A percentile compares a stretch with the other conserved stretches of the same genome.
phyloP scores from a whole-genome alignment of 192 early-diverging fungal species.

The Podila epicladia region DNA sequence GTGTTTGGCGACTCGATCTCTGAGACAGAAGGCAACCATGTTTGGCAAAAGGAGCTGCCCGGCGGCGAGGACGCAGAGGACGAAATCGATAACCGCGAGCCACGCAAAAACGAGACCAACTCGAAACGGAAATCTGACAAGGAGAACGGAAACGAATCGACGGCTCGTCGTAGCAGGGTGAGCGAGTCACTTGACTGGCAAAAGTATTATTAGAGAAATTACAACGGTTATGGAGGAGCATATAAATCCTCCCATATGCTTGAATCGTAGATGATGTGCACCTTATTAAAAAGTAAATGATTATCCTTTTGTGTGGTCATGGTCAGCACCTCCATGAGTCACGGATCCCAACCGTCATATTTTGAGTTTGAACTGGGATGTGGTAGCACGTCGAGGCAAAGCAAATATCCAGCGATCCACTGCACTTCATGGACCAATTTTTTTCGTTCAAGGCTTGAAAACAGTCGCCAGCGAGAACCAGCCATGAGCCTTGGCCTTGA shows the following conservation, averaged over 20 bases:
- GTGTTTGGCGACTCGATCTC: constrained; percentile 55
- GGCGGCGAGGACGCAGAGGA: constrained; percentile 25
- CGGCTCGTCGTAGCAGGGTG: constrained; percentile 8
- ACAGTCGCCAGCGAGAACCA: constrained; percentile 29
- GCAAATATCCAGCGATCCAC: too few relatives aligned
- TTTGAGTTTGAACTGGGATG: too few relatives aligned
- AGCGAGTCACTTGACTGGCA: constrained; percentile 1
- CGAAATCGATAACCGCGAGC: constrained; percentile 35
- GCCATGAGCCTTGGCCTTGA: constrained; percentile 18
- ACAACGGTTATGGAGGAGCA: too few relatives aligned
- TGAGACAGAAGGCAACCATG: constrained; percentile 25
- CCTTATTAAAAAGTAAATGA: too few relatives aligned
- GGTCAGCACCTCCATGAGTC: too few relatives aligned
- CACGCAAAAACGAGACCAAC: constrained; percentile 24
- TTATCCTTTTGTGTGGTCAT: too few relatives aligned
- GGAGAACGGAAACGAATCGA: constrained; percentile 4
- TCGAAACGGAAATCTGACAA: constrained; percentile 11
- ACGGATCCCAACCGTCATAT: too few relatives aligned
- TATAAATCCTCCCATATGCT: too few relatives aligned
- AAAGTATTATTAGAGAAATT: constrained; percentile 1
- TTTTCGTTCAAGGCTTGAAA: constrained; percentile 15
- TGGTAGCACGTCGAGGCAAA: too few relatives aligned
- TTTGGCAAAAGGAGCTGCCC: constrained; percentile 44
- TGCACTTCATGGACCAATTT: too few relatives aligned
- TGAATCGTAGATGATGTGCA: too few relatives aligned